These are phyloP conservation scores for Russula emetica DNA, from an alignment of 768 basidiomycete species.

Conservation along the genomic window DNA sequence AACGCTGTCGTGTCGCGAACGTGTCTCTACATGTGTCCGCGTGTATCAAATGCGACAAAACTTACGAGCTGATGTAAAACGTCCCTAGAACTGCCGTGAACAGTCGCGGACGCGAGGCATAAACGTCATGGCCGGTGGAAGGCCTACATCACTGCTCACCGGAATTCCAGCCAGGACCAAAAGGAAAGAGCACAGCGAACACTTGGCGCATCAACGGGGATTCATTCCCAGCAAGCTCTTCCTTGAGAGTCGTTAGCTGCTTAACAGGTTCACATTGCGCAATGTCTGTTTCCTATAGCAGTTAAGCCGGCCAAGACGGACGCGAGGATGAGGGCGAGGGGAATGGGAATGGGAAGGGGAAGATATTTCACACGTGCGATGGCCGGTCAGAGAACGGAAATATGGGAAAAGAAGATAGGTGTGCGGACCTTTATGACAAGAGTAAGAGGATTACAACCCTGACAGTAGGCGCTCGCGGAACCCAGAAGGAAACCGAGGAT, in stretches of 20 bases:
- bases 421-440: constrained; percentile 24
- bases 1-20: constrained; percentile 46
- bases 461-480: constrained; percentile 10
- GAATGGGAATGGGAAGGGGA: neutral
- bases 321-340: constrained; percentile 4
- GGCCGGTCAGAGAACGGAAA: constrained; percentile 16
- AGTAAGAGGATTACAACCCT: neutral
- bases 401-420: constrained; percentile 3
- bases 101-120: neutral
- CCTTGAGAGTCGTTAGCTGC: constrained; percentile 56
- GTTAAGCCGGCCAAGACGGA: constrained; percentile 5
- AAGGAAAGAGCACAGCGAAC: constrained; percentile 81
- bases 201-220: constrained; percentile 76
- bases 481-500: constrained; percentile 8
- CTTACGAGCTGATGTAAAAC: constrained; percentile 95
- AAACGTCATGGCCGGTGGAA: neutral
- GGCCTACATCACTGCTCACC: constrained; percentile 35
- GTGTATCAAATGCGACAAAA: constrained; percentile 28
- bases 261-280: constrained; percentile 41
- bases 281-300: constrained; percentile 43
- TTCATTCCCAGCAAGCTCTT: constrained; percentile 53
- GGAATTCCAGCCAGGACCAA: constrained; percentile 86
- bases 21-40: constrained; percentile 26
- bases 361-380: constrained; percentile 29
- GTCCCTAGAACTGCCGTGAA: constrained; percentile 65